Conservation (phyloP, 139 green algal genomes). For the Mesostigma viride region DNA sequence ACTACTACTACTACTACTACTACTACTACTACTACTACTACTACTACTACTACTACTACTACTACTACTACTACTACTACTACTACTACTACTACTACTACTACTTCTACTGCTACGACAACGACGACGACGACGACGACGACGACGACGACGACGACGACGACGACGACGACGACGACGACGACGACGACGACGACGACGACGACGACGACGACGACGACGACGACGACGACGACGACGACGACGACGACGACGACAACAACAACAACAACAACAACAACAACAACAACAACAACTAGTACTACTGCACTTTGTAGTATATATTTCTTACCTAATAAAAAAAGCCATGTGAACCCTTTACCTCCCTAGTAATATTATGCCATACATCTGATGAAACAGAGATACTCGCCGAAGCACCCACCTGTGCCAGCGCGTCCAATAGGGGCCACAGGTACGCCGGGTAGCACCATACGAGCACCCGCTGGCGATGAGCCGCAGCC, state of each 20-base stretch:
- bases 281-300: not conserved
- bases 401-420: no score
- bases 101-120: slow-evolving; percentile 2
- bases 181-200: not conserved
- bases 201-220: not conserved
- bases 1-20: not conserved
- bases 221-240: not conserved
- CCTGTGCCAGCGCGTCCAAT: no score
- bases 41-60: slow-evolving; percentile 3
- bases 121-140: not conserved
- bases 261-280: not conserved
- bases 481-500: no score
- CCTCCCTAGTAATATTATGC: no score
- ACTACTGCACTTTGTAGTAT: not conserved
- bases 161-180: not conserved
- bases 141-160: not conserved
- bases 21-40: slow-evolving; percentile 2
- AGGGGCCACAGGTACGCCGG: no score
- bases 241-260: not conserved
- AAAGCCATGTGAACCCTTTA: no score
- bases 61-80: slow-evolving; percentile 7
- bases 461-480: no score
- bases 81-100: not conserved
- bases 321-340: not conserved
- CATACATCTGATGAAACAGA: no score